Evolutionary conservation across 352 stramenopile species (phyloP).

Genomic region (Globisporangium barbulae): DNA sequence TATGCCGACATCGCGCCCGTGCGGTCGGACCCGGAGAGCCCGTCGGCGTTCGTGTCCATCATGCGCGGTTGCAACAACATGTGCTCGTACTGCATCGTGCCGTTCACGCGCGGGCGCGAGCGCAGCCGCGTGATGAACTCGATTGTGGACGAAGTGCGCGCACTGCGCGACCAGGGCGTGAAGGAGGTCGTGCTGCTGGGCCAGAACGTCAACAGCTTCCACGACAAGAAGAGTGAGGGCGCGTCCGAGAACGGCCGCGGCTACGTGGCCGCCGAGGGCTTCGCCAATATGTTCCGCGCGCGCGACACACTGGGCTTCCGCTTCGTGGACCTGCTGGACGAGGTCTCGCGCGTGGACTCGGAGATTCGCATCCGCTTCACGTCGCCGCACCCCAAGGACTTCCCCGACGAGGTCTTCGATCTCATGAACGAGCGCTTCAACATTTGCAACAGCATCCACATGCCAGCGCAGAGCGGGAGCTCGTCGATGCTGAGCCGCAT

Average conservation of each 20-base stretch:
- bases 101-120: slow-evolving; percentile 98
- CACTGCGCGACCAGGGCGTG: slow-evolving; percentile 88
- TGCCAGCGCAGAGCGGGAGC: slow-evolving; percentile 97
- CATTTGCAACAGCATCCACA: slow-evolving; percentile 97
- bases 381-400: slow-evolving; percentile 99
- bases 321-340: slow-evolving; percentile 97
- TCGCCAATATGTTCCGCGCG: slow-evolving; percentile 93
- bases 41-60: slow-evolving; percentile 97
- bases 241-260: slow-evolving; percentile 59
- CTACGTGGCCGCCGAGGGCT: slow-evolving; percentile 90
- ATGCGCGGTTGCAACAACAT: slow-evolving; percentile 99
- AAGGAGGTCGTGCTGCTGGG: slow-evolving; percentile 99
- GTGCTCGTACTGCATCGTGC: slow-evolving; percentile 99
- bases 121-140: slow-evolving; percentile 87
- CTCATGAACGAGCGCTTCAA: slow-evolving; percentile 91
- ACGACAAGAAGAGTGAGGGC: slow-evolving; percentile 89
- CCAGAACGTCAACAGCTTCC: slow-evolving; percentile 99
- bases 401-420: slow-evolving; percentile 92
- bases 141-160: slow-evolving; percentile 94
- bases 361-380: slow-evolving; percentile 99
- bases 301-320: slow-evolving; percentile 89
- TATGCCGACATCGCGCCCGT: slow-evolving; percentile 98
- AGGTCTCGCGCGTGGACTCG: slow-evolving; percentile 89
- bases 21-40: slow-evolving; percentile 73
- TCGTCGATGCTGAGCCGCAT: slow-evolving; percentile 88